Evolutionary conservation across 768 basidiomycete species (phyloP).

Genomic region (Pleurotus pulmonarius): DNA sequence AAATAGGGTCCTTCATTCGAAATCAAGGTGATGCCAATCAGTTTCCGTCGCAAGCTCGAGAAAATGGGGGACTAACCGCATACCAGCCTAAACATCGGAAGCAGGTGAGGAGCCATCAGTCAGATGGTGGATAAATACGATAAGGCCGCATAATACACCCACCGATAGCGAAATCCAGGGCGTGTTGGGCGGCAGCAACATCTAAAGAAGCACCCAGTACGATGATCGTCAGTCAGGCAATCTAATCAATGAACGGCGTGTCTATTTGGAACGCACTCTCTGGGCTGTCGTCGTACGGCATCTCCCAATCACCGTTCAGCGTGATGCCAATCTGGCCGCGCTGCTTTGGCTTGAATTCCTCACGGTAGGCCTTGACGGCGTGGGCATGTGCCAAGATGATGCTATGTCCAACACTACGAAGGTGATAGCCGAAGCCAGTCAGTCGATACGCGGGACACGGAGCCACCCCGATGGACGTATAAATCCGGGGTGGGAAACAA

Average conservation of each 20-base stretch:
- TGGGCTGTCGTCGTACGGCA: conserved; percentile 66
- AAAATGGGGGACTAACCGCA: conserved; percentile 37
- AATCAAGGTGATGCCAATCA: background rate
- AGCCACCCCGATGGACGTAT: background rate
- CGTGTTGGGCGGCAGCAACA: conserved; percentile 65
- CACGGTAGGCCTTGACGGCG: conserved; percentile 63
- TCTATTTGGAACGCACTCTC: conserved; percentile 47
- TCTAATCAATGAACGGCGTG: background rate
- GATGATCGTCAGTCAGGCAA: background rate
- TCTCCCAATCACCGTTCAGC: conserved; percentile 71
- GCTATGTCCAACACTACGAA: conserved; percentile 59
- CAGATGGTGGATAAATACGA: conserved; percentile 20
- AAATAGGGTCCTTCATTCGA: conserved; percentile 50
- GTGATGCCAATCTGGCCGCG: conserved; percentile 76
- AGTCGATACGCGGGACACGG: background rate
- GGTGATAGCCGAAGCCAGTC: conserved; percentile 7
- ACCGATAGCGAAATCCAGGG: conserved; percentile 72
- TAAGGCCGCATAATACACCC: conserved; percentile 21
- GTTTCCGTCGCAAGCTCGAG: conserved; percentile 4
- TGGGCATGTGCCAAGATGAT: conserved; percentile 68
- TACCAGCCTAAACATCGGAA: conserved; percentile 51
- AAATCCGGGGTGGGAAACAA: conserved; percentile 5
- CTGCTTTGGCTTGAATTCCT: conserved; percentile 59
- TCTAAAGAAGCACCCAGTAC: conserved; percentile 33
- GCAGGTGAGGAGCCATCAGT: conserved; percentile 27